Evolutionary conservation across 768 basidiomycete genomes (phyloP).

Genomic region (Trametes cubensis): DNA sequence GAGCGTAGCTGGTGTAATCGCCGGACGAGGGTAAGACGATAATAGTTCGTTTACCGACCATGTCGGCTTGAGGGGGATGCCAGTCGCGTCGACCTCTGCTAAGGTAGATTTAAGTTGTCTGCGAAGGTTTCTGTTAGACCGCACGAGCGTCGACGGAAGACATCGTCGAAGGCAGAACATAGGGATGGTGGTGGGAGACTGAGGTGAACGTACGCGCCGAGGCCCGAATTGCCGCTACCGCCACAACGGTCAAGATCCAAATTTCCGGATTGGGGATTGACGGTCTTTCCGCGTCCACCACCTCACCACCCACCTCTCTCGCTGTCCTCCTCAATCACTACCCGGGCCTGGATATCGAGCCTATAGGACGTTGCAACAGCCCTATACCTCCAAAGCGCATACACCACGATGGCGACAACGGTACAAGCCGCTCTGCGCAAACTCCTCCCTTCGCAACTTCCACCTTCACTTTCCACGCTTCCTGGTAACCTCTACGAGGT

Average conservation of each 20-base stretch:
- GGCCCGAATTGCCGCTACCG: neutral
- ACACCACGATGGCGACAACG: conserved; percentile 23
- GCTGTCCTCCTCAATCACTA: neutral
- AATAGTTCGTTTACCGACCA: conserved; percentile 83
- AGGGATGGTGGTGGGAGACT: neutral
- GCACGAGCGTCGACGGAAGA: neutral
- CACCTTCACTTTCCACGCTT: conserved; percentile 58
- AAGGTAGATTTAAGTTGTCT: conserved; percentile 29
- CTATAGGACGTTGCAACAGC: neutral
- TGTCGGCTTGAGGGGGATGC: conserved; percentile 66
- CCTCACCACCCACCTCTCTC: conserved; percentile 1
- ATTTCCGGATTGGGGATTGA: conserved; percentile 14
- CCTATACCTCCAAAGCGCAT: neutral
- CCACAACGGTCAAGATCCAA: neutral
- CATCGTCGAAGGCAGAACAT: conserved; percentile 19
- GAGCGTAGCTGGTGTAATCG: conserved; percentile 58
- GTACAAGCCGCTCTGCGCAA: conserved; percentile 47
- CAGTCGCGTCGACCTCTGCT: conserved; percentile 48
- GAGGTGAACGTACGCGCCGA: neutral
- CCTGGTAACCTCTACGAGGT: conserved; percentile 73
- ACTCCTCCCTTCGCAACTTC: conserved; percentile 59
- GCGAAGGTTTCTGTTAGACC: neutral
- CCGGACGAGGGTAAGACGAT: conserved; percentile 75
- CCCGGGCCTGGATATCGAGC: neutral
- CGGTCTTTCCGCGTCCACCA: conserved; percentile 15